A percentile compares a stretch with the other conserved stretches of the same genome.
phyloP scores from a whole-genome alignment of 169 alveolate species.

The Plasmodium gaboni region DNA sequence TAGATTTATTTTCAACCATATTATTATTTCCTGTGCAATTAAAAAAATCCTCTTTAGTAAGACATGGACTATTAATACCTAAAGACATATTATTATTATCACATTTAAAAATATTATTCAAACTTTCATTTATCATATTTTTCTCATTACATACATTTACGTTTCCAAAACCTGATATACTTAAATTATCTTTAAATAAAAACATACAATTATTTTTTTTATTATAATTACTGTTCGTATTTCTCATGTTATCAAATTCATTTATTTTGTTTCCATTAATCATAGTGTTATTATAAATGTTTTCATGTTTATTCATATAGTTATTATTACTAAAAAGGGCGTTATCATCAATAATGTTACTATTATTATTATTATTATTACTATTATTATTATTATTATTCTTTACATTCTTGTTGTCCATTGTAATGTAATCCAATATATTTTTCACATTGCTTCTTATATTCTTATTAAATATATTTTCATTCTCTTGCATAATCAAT shows the following conservation, averaged over 20 bases:
- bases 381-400: neutral
- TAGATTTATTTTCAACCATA: neutral
- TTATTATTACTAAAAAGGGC: too few relatives aligned
- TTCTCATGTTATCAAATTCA: slow-evolving; percentile 2
- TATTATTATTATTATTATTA: neutral
- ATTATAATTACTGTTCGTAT: neutral
- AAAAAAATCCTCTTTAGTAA: slow-evolving; percentile 22
- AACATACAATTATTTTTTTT: slow-evolving; percentile 8
- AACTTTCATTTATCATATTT: neutral
- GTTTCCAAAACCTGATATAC: slow-evolving; percentile 5
- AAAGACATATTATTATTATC: slow-evolving; percentile 7
- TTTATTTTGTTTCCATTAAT: slow-evolving; percentile 15
- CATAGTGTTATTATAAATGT: neutral
- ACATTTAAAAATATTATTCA: slow-evolving; percentile 4
- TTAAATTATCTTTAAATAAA: slow-evolving; percentile 7
- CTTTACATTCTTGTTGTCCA: neutral
- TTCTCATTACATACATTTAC: neutral
- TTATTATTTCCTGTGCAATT: slow-evolving; percentile 3
- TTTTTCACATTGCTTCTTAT: neutral
- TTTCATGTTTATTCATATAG: neutral
- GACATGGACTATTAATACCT: slow-evolving; percentile 4
- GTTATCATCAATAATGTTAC: neutral
- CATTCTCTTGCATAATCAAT: neutral
- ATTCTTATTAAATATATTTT: neutral
- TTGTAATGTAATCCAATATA: neutral